Evolutionary conservation across 2,329 filamentous ascomycete species (phyloP), one percentile per base, ranked within the genome.

Genomic region (Ophiostoma pallidulum): DNA sequence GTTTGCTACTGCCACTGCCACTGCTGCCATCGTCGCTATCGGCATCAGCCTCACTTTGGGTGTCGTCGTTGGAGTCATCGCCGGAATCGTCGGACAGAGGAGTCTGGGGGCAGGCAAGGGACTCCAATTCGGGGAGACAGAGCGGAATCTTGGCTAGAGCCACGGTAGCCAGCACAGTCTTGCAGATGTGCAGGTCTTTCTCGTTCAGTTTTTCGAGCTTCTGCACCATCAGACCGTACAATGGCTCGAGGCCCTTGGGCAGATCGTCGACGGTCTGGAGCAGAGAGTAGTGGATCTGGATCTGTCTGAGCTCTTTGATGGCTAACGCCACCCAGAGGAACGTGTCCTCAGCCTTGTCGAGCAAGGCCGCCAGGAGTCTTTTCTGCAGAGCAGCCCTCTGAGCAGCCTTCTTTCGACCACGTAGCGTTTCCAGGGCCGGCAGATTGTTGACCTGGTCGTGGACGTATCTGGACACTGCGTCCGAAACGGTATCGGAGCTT

Each of bases 311-410:
- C 8, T 59, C 49, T 52, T 65, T 43, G 46, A 57, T 65, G 13
- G 67, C 64, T 35, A 70, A 58, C n/a, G 66, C 61, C 29, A 68
- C 67, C 67, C 65, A 71, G 40, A 72, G 65, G 44, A 70, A 70
- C 0, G 67, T 71, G 13, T 55, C 61, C 24, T 64, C 50, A 12
- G 65, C 61, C 16, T 69, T 64, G 12, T 37, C 42, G 1, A 41
- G 41, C 8, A 66, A 41, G 50, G 61, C 45, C n/a, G 48, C 10
- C 8, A 51, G 47, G 10, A 63, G 54, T 12, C 39, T 43, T 8
- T 53, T 36, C 47, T 50, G 36, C 8, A 52, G 53, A 13, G 52
- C 31, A 4, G 36, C 9, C 35, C 57, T 50, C 37, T 64, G n/a
- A n/a, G n/a, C n/a, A n/a, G n/a, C n/a, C n/a, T 62, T 19, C 61